A percentile compares a stretch with the other conserved stretches of the same genome.
phyloP scores from a whole-genome alignment of 2,329 filamentous ascomycete species.

The Hortaea werneckii region DNA sequence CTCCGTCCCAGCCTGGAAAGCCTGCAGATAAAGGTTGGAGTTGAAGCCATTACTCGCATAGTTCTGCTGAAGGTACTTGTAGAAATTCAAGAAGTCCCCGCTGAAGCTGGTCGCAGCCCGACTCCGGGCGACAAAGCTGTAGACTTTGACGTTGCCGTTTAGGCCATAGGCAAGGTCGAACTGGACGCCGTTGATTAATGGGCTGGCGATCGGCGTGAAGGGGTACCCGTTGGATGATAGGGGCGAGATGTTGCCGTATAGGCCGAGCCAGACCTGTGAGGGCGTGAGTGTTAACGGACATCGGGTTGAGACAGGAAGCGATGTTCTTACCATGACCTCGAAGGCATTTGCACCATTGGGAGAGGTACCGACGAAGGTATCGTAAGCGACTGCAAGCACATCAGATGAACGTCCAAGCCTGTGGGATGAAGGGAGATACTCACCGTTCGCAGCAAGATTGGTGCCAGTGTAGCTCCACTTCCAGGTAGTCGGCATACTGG shows the following conservation, averaged over 20 bases:
- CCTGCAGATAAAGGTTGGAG: constrained; percentile 6
- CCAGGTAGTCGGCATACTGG: constrained; percentile 35
- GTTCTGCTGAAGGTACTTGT: constrained; percentile 3
- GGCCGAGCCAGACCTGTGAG: constrained; percentile 6
- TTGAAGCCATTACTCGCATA: constrained; percentile 3
- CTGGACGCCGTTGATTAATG: constrained; percentile 3
- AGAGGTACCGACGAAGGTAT: constrained; percentile 48
- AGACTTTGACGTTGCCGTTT: constrained; percentile 7
- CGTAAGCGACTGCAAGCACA: constrained; percentile 51
- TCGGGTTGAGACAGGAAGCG: constrained; percentile 8
- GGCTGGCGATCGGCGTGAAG: constrained; percentile 9
- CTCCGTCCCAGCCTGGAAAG: constrained; percentile 7
- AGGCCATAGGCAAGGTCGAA: constrained; percentile 11
- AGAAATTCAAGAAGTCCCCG: background rate
- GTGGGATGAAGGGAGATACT: background rate
- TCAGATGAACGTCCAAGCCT: background rate
- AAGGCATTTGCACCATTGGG: constrained; percentile 39
- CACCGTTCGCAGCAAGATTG: constrained; percentile 22
- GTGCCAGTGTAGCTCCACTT: constrained; percentile 41
- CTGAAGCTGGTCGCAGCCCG: constrained; percentile 8
- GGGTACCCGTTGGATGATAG: constrained; percentile 12
- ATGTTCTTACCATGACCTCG: constrained; percentile 48
- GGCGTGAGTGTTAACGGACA: background rate
- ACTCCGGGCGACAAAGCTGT: constrained; percentile 9
- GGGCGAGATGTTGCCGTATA: constrained; percentile 9